These are phyloP conservation scores for Nakataea oryzae DNA, from an alignment of 2,329 filamentous ascomycete species.

Conservation along the genomic window DNA sequence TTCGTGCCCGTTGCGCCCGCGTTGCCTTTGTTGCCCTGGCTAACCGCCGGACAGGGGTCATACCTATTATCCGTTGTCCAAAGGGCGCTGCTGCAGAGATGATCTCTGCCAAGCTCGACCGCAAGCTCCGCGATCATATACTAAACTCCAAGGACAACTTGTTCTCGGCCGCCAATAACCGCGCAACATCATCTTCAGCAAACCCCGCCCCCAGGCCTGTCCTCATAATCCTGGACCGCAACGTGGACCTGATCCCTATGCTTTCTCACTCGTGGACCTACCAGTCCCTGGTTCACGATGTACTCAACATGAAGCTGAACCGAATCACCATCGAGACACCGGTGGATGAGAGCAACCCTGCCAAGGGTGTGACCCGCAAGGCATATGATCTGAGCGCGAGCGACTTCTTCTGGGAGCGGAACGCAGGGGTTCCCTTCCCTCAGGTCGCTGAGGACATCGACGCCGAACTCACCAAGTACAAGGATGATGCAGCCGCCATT, in stretches of 20 bases:
- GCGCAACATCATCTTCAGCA: conserved; percentile 44
- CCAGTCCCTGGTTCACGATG: conserved; percentile 69
- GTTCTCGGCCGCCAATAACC: conserved; percentile 56
- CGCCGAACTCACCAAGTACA: conserved; percentile 84
- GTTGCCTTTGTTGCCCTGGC: conserved; percentile 4
- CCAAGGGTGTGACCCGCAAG: conserved; percentile 71
- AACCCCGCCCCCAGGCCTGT: conserved; percentile 73
- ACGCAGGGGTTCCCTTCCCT: conserved; percentile 82
- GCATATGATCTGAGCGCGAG: conserved; percentile 80
- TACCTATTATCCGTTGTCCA: conserved; percentile 90
- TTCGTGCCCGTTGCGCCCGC: neutral
- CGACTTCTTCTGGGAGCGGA: conserved; percentile 96
- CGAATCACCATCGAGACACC: conserved; percentile 86
- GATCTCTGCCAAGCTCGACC: conserved; percentile 86
- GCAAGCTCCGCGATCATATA: conserved; percentile 91
- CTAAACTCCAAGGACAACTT: conserved; percentile 97
- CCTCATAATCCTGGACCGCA: conserved; percentile 86
- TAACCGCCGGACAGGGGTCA: conserved; percentile 50
- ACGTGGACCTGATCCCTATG: conserved; percentile 94
- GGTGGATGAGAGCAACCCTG: conserved; percentile 64
- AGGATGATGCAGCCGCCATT: conserved; percentile 87
- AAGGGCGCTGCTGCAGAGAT: conserved; percentile 89
- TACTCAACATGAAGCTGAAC: conserved; percentile 50
- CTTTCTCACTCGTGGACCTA: conserved; percentile 84
- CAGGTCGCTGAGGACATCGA: conserved; percentile 93